These are phyloP conservation scores for Lolium perenne DNA, from an alignment of 176 grass and related monocot species.

Conservation along the genomic window DNA sequence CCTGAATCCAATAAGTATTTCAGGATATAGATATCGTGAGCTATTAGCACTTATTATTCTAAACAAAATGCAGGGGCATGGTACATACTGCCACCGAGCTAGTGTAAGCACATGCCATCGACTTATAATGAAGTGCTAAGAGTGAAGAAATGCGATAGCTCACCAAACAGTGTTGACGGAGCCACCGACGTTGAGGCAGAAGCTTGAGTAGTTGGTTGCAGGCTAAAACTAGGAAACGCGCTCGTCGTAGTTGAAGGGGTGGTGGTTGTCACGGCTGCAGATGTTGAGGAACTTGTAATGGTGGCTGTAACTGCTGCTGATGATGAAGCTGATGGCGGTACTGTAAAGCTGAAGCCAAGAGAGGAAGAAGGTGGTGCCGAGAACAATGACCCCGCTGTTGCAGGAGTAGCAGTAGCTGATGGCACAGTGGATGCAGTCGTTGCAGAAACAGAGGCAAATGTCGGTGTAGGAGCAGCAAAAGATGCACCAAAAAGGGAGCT, in stretches of 20 bases:
- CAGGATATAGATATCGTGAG: background rate
- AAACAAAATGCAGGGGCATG: background rate
- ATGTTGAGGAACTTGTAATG: slow-evolving; percentile 49
- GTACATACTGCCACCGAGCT: background rate
- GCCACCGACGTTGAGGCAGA: slow-evolving; percentile 44
- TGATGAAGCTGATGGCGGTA: slow-evolving; percentile 48
- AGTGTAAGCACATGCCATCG: slow-evolving; percentile 13
- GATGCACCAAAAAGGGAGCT: slow-evolving; percentile 53
- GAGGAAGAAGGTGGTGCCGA: slow-evolving; percentile 28
- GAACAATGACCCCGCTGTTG: slow-evolving; percentile 57
- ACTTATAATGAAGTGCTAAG: slow-evolving; percentile 6
- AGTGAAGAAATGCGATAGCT: slow-evolving; percentile 32
- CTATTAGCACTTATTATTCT: background rate
- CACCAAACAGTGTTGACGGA: slow-evolving; percentile 61
- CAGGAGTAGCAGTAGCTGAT: slow-evolving; percentile 42
- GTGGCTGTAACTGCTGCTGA: slow-evolving; percentile 44
- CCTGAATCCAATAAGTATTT: slow-evolving; percentile 16
- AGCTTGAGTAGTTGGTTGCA: slow-evolving; percentile 47
- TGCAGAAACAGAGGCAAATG: slow-evolving; percentile 41
- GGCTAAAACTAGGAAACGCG: slow-evolving; percentile 68
- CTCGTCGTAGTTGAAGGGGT: slow-evolving; percentile 43
- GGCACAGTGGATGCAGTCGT: slow-evolving; percentile 37
- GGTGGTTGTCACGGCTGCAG: slow-evolving; percentile 39
- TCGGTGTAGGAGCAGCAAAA: slow-evolving; percentile 44
- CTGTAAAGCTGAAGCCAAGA: slow-evolving; percentile 50